Evolutionary conservation across 345 rosid species (phyloP).

Genomic region (Isatis tinctoria): DNA sequence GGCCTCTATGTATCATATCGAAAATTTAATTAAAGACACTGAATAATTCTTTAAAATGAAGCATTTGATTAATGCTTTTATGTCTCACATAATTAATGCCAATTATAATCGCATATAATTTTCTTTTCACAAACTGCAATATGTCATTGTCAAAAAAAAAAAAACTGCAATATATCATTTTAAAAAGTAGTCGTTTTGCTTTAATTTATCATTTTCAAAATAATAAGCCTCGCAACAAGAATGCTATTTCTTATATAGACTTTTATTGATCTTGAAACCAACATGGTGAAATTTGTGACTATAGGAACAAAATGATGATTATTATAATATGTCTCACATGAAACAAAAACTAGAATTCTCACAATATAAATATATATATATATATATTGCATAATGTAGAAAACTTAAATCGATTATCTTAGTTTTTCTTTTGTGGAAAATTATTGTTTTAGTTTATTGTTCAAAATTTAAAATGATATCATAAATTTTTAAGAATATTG

Average conservation of each 20-base stretch:
- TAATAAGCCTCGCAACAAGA: background rate
- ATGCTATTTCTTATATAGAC: background rate
- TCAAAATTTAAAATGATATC: background rate
- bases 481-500: background rate
- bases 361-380: background rate
- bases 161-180: background rate
- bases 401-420: no score
- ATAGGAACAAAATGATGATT: background rate
- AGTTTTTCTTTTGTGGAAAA: background rate
- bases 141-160: background rate
- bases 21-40: background rate
- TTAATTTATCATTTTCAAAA: background rate
- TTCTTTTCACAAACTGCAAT: background rate
- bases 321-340: background rate
- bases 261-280: background rate
- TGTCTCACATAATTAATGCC: background rate
- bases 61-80: background rate
- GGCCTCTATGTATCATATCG: background rate
- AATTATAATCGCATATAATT: no score
- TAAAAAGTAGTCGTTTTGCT: background rate
- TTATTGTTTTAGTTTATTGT: background rate
- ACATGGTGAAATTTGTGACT: background rate
- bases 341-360: background rate
- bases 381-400: background rate
- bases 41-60: background rate